phyloP scores from a whole-genome alignment of 1,139 yeast genomes.

The Magnusiomyces suaveolens region DNA sequence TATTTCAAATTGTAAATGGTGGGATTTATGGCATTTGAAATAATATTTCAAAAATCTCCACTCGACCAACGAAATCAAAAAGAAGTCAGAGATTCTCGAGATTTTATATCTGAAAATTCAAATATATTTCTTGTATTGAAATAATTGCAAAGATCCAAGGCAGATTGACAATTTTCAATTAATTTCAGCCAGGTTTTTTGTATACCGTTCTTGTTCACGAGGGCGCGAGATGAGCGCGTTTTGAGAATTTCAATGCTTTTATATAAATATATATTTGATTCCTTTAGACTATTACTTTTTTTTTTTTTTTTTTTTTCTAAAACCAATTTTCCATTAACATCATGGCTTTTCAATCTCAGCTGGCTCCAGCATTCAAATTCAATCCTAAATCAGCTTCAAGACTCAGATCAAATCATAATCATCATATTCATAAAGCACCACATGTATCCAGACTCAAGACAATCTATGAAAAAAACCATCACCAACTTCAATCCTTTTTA shows the following conservation, averaged over 20 bases:
- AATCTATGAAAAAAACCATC: neutral
- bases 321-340: neutral
- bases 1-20: too few species aligned
- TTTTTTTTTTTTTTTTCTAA: neutral
- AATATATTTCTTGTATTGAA: too few species aligned
- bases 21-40: too few species aligned
- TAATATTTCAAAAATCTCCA: too few species aligned
- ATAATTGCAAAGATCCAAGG: neutral
- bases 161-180: neutral
- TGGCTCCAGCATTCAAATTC: neutral
- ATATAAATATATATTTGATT: neutral
- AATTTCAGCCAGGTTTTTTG: neutral
- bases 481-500: neutral
- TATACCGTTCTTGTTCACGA: neutral
- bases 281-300: neutral
- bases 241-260: neutral
- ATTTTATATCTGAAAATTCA: too few species aligned
- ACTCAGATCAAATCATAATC: neutral
- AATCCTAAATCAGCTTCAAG: neutral
- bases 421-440: neutral
- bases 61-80: too few species aligned
- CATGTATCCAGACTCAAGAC: neutral
- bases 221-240: neutral
- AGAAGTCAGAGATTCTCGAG: too few species aligned
- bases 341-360: neutral